Evolutionary conservation across 257 asterid genomes (phyloP).

Genomic region (Linaria vulgaris): DNA sequence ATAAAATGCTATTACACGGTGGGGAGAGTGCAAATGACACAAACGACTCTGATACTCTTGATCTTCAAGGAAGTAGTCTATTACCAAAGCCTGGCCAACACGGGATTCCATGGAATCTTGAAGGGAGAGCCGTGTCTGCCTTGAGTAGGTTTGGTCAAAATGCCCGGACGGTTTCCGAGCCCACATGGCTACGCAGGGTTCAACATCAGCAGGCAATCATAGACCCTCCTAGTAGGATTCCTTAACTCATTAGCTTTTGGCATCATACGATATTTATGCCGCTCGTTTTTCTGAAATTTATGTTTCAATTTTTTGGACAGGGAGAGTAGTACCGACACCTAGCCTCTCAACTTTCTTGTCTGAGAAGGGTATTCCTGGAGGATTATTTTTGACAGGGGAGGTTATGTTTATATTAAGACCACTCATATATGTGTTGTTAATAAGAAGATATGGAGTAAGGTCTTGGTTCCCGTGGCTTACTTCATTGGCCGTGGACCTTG

Average conservation of each 20-base stretch:
- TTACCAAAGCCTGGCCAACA: slow-evolving; percentile 37
- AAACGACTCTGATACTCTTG: slow-evolving; percentile 34
- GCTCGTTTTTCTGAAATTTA: slow-evolving; percentile 10
- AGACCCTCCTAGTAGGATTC: slow-evolving; percentile 59
- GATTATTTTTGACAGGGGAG: slow-evolving; percentile 82
- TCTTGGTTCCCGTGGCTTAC: slow-evolving; percentile 95
- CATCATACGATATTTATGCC: slow-evolving; percentile 4
- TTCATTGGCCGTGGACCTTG: slow-evolving; percentile 66
- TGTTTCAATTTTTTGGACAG: slow-evolving; percentile 38
- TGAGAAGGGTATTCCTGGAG: slow-evolving; percentile 72
- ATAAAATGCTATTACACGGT: slow-evolving; percentile 91
- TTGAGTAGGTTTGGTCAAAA: slow-evolving; percentile 79
- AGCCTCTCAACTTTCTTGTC: slow-evolving; percentile 61
- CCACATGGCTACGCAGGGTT: slow-evolving; percentile 76
- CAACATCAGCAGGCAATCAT: slow-evolving; percentile 66
- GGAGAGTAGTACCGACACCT: slow-evolving; percentile 38
- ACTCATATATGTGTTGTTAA: slow-evolving; percentile 68
- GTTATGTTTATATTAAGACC: slow-evolving; percentile 81
- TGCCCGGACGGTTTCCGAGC: slow-evolving; percentile 68
- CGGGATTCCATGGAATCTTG: slow-evolving; percentile 54
- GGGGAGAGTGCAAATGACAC: slow-evolving; percentile 66
- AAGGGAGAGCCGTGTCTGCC: slow-evolving; percentile 94
- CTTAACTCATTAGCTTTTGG: not conserved
- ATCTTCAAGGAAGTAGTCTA: slow-evolving; percentile 34
- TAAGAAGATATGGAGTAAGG: slow-evolving; percentile 65